Evolutionary conservation across 2,329 filamentous ascomycete species (phyloP).

Genomic region (Arthrobotrys sphaeroides): DNA sequence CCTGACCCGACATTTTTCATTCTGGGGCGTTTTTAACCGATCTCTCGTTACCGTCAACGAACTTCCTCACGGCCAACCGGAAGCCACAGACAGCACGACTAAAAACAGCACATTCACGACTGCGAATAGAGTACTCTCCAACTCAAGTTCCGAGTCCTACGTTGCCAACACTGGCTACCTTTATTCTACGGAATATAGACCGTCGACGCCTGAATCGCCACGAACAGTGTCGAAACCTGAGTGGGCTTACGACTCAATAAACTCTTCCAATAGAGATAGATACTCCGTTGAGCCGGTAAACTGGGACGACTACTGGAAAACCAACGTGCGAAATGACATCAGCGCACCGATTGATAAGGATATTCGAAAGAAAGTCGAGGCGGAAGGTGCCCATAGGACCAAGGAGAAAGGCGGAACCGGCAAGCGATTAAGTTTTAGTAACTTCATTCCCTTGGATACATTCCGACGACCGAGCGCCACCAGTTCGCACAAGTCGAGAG

Average conservation of each 20-base stretch:
- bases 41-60: slow-evolving; percentile 52
- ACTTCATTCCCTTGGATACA: slow-evolving; percentile 48
- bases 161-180: slow-evolving; percentile 44
- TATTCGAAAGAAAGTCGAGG: slow-evolving; percentile 47
- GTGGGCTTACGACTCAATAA: slow-evolving; percentile 45
- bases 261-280: slow-evolving; percentile 39
- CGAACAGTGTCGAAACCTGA: slow-evolving; percentile 37
- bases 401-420: slow-evolving; percentile 28
- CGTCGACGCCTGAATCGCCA: slow-evolving; percentile 34
- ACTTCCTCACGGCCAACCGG: slow-evolving; percentile 28
- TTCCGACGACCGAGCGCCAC: slow-evolving; percentile 46
- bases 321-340: slow-evolving; percentile 37
- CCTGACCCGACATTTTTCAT: slow-evolving; percentile 36
- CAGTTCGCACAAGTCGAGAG: slow-evolving; percentile 34
- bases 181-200: slow-evolving; percentile 14
- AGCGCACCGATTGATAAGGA: slow-evolving; percentile 49
- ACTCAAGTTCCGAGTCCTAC: slow-evolving; percentile 45
- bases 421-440: slow-evolving; percentile 46
- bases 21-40: slow-evolving; percentile 45
- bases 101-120: slow-evolving; percentile 51
- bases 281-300: slow-evolving; percentile 35
- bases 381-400: slow-evolving; percentile 5
- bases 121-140: slow-evolving; percentile 36
- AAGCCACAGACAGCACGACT: slow-evolving; percentile 28
- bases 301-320: slow-evolving; percentile 50